Base-by-base conservation (phyloP, 305 asterid genomes). In the Salvia sclarea region DNA sequence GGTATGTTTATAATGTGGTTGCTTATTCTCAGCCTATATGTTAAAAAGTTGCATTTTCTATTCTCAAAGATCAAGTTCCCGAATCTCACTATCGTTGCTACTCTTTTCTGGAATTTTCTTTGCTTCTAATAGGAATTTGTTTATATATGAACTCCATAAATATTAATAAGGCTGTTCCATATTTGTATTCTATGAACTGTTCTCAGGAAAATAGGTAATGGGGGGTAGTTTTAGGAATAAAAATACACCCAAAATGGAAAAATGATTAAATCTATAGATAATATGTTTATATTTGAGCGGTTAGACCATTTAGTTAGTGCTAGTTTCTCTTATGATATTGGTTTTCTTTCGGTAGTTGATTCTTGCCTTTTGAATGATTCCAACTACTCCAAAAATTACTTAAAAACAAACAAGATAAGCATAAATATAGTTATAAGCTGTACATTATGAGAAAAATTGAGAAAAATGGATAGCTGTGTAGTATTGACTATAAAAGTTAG, bases 291-390 rank as follows among this genome's bases (percentile, higher is more conserved):
- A 55, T 47, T 59, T 65, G 67, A 73, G 53, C 50, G 14, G 66
- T 50, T 22, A 49, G 61, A 58, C 41, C 73, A 58, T 40, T 14
- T 24, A 61, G 54, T 14, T 53, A 65, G 70, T 78, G 79, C 73
- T 58, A 22, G 63, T 60, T 73, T 59, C 66, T 64, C 50, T 61
- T 52, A 35, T 65, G 45, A 20, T 50, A 20, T 40, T 57, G 62
- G 13, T 37, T 31, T 72, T 62, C 76, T 68, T 78, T 78, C 68
- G 74, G 76, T 78, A 18, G 65, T 70, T 40, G 65, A 38, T 65
- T 57, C 68, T 31, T 12, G 54, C 64, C 73, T 73, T 67, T 72
- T 30, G 24, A 60, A 45, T 69, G 64, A 28, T 60, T 41, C 59
- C 75, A 69, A 64, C 75, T 61, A 68, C 68, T 31, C 14, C 47